Conservation (phyloP, 1,284 basidiomycete species). For the Chalciporus sp. region DNA sequence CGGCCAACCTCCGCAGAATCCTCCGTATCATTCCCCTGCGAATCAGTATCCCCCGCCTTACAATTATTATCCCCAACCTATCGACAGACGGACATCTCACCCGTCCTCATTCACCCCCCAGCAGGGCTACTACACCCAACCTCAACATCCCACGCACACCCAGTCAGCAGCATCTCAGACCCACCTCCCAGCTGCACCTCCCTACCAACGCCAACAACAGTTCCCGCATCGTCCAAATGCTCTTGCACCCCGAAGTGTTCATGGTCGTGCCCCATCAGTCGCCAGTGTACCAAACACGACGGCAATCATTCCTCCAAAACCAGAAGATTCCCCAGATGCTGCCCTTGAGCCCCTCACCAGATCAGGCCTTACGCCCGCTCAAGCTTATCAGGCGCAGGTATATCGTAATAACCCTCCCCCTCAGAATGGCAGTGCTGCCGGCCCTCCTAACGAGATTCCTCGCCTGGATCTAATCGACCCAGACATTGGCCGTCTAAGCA, state of each 20-base stretch:
- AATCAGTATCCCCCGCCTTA: conserved; percentile 30
- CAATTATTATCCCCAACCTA: conserved; percentile 25
- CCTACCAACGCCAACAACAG: conserved; percentile 28
- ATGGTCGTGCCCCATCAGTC: conserved; percentile 53
- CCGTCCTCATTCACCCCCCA: conserved; percentile 29
- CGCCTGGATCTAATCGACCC: conserved; percentile 57
- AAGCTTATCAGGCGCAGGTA: conserved; percentile 78
- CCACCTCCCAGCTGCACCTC: conserved; percentile 21
- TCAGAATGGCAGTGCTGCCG: conserved; percentile 32
- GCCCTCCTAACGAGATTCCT: conserved; percentile 27
- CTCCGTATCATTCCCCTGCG: conserved; percentile 18
- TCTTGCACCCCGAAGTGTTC: conserved; percentile 43
- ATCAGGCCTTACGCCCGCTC: conserved; percentile 69
- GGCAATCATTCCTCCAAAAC: conserved; percentile 49
- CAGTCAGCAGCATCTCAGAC: conserved; percentile 31
- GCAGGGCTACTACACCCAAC: conserved; percentile 35
- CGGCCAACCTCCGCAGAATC: conserved; percentile 20
- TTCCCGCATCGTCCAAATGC: conserved; percentile 32
- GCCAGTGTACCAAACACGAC: conserved; percentile 46
- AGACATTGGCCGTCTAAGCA: conserved; percentile 50
- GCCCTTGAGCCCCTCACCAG: conserved; percentile 48
- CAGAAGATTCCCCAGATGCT: conserved; percentile 59
- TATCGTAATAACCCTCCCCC: conserved; percentile 49
- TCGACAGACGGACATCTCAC: conserved; percentile 36
- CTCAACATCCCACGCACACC: conserved; percentile 33